phyloP scores from a whole-genome alignment of 345 rosid genomes.

The Raphanus raphanistrum region DNA sequence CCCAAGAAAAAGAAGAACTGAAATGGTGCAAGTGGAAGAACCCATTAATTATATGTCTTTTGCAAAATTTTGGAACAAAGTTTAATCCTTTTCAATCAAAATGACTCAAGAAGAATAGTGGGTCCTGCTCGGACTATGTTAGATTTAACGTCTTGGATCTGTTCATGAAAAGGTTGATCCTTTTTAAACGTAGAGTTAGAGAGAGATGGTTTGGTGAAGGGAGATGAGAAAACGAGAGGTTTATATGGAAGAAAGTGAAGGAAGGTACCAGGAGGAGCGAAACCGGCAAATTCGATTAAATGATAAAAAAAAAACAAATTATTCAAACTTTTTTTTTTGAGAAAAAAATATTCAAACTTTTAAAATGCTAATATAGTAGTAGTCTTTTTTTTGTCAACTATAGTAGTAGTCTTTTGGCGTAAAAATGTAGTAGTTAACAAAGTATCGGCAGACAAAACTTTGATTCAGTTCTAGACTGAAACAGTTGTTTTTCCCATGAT shows the following conservation, averaged over 20 bases:
- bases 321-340: neutral
- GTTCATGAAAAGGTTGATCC: constrained; percentile 11
- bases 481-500: no score
- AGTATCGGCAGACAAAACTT: no score
- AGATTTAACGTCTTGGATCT: constrained; percentile 18
- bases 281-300: constrained; percentile 26
- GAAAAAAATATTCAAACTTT: neutral
- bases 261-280: constrained; percentile 56
- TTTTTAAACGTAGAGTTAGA: neutral
- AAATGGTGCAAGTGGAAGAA: constrained; percentile 15
- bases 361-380: neutral
- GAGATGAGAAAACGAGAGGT: constrained; percentile 29
- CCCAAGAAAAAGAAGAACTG: constrained; percentile 45
- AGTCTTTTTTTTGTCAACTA: neutral
- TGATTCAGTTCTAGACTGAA: no score
- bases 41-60: constrained; percentile 17
- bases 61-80: neutral
- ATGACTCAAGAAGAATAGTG: constrained; percentile 5
- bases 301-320: neutral
- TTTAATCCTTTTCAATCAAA: constrained; percentile 8
- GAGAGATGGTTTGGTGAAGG: constrained; percentile 33
- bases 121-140: constrained; percentile 32
- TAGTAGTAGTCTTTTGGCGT: no score
- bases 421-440: no score
- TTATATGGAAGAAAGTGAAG: constrained; percentile 50